Evolutionary conservation across 768 basidiomycete genomes (phyloP).

Genomic region (Dioszegia crocea): DNA sequence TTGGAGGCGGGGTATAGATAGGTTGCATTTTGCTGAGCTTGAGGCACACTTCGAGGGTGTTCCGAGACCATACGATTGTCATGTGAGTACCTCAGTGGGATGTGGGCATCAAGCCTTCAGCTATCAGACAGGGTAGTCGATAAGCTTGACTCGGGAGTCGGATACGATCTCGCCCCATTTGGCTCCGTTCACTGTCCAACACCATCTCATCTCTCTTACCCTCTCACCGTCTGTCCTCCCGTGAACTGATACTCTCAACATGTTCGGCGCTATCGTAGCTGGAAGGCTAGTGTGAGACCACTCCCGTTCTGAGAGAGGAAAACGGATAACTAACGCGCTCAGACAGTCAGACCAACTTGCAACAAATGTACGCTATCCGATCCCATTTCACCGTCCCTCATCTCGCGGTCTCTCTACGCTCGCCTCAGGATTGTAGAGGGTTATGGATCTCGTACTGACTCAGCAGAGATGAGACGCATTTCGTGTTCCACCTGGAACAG

Average conservation of each 20-base stretch:
- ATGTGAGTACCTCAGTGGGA: too few relatives aligned
- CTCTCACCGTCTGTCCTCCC: neutral
- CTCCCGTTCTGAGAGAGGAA: neutral
- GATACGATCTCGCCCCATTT: too few relatives aligned
- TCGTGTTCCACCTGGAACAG: constrained; percentile 46
- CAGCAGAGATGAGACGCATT: constrained; percentile 47
- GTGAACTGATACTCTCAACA: constrained; percentile 1
- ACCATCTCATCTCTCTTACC: neutral
- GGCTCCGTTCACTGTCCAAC: too few relatives aligned
- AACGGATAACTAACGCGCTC: constrained; percentile 2
- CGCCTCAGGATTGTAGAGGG: too few relatives aligned
- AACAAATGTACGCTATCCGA: constrained; percentile 38
- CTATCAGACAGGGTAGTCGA: too few relatives aligned
- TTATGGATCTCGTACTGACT: too few relatives aligned
- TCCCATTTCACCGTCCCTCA: neutral
- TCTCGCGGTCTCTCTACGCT: neutral
- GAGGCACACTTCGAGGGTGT: too few relatives aligned
- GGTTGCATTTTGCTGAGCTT: too few relatives aligned
- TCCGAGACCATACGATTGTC: too few relatives aligned
- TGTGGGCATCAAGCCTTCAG: too few relatives aligned
- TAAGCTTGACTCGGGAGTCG: too few relatives aligned
- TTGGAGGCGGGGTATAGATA: too few relatives aligned
- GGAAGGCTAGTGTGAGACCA: constrained; percentile 45
- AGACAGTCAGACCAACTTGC: constrained; percentile 48
- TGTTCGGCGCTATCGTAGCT: constrained; percentile 49